Base-by-base conservation (phyloP, 106 monocot species). In the Dactylorhiza incarnata region DNA sequence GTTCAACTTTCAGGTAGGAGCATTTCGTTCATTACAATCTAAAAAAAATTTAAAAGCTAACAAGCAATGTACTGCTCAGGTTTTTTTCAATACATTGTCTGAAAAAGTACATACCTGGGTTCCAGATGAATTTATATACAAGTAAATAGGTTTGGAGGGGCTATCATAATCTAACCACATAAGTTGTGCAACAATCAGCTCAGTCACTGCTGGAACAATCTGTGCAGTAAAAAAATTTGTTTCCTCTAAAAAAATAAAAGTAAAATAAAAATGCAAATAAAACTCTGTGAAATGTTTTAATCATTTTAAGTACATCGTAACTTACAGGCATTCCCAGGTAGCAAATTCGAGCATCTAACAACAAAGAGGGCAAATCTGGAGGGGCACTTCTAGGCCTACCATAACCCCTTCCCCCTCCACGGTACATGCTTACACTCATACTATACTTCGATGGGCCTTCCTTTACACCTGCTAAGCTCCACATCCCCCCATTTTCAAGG, bases 291-390 rank as follows among this genome's bases (percentile, higher is more conserved):
- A 53, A 72, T 45, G 20, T 23, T 48, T 73, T 45, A 45, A 46
- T 16, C 45, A 69, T 12, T 69, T 65, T 59, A 12, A 69, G 69
- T 16, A 69, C 3, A 43, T 15, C 6, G 44, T 46, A 16, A 45
- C 90, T 84, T 79, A 97, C 96, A 77, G 96, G 89, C 96, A 97
- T 97, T 48, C 94, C 94, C 46, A 97, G 78, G 71, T 82, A 97
- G 77, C 85, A 84, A 76, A 97, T 97, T 74, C 96, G 84, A 73
- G 91, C 88, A 91, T 97, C 96, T 75, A 97, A 81, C 13, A 97
- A 87, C 56, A 91, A 77, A 74, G 96, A 97, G 63, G 93, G 94
- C 74, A 97, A 81, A 68, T 97, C 96, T 67, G 96, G 96, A 79
- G 96, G 93, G 20, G 89, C 88, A 75, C 74, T 84, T 87, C 91